Base-by-base conservation (phyloP, 1,284 basidiomycete genomes). In the Ceraceosorus guamensis region DNA sequence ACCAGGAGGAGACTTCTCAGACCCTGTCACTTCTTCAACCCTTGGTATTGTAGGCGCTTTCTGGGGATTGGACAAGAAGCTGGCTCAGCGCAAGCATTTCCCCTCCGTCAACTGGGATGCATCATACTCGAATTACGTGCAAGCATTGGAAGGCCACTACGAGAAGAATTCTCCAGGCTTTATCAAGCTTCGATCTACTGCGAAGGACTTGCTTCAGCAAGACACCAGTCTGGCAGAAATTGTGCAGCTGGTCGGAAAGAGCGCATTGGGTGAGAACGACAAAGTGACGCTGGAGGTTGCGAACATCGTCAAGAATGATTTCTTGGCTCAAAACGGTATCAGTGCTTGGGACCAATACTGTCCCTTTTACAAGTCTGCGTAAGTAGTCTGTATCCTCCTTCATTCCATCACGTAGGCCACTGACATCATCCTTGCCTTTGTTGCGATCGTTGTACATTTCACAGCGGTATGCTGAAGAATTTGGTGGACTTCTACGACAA, bases 11-110 rank as follows among this genome's bases (percentile, higher is more conserved):
- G 95, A 99, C 77, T 97, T 97, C 80, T 97, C 95, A 11, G 95
- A 99, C 79, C 95, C 95, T 35, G 95, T 99, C 65, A 98, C 95
- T 5, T 86, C 90, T 48, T 88, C 93, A 39, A 99, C 95, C 2
- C 87, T 99, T 53, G 85, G 91, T 82, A 99, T 99, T 73, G 95
- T 98, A 24, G 95, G 97, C 77, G 95, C 97, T 66, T 99, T 99
- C 83, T 71, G 67, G 68, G 67, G 67, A 61, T 61, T 69, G 33
- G 88, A 90, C 79, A 91, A 91, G 84, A 92, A 92, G 77, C 85
- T 98, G 57, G 92, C 92, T 1, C 92, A 98, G 78, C 85, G 93
- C 66, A 97, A 93, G 78, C 90, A 97, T 77, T 97, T 97, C 83
- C 92, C 92, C 2, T 95, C 91, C 33, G 93, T 99, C 77, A 97